A percentile compares a stretch with the other conserved stretches of the same genome.
These are phyloP conservation scores for Malassezia caprae DNA, from an alignment of 1,284 basidiomycete species.

Conservation along the genomic window DNA sequence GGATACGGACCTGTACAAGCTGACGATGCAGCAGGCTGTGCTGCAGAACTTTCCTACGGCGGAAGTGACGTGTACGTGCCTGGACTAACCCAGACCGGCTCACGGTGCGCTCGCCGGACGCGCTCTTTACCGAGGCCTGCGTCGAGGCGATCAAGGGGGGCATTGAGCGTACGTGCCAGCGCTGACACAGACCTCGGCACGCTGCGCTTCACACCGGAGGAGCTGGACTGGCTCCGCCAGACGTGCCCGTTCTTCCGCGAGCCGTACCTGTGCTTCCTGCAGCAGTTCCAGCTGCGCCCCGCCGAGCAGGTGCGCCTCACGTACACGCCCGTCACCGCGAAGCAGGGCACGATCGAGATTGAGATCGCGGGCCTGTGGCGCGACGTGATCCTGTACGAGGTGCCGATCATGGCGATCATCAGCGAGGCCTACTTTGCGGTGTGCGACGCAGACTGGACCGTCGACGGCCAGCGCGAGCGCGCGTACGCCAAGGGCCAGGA, in stretches of 20 bases:
- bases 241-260: constrained; percentile 67
- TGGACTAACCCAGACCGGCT: constrained; percentile 55
- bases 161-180: constrained; percentile 52
- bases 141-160: constrained; percentile 57
- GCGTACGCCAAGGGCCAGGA: constrained; percentile 64
- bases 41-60: constrained; percentile 66
- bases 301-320: constrained; percentile 61
- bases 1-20: constrained; percentile 95
- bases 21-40: constrained; percentile 95
- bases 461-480: constrained; percentile 58
- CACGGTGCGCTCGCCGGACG: constrained; percentile 67
- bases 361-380: constrained; percentile 68
- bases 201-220: constrained; percentile 58
- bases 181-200: constrained; percentile 57
- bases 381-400: constrained; percentile 90
- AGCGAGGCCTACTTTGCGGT: constrained; percentile 65
- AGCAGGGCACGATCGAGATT: constrained; percentile 63
- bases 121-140: constrained; percentile 63
- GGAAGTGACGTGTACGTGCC: constrained; percentile 48
- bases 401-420: constrained; percentile 79
- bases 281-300: constrained; percentile 64
- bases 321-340: constrained; percentile 53
- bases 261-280: constrained; percentile 69
- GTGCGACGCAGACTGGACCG: constrained; percentile 69
- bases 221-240: constrained; percentile 60